Evolutionary conservation across 306 rosid genomes (phyloP), one percentile per base, ranked within the genome.

Genomic region (Cucumis cinereus): DNA sequence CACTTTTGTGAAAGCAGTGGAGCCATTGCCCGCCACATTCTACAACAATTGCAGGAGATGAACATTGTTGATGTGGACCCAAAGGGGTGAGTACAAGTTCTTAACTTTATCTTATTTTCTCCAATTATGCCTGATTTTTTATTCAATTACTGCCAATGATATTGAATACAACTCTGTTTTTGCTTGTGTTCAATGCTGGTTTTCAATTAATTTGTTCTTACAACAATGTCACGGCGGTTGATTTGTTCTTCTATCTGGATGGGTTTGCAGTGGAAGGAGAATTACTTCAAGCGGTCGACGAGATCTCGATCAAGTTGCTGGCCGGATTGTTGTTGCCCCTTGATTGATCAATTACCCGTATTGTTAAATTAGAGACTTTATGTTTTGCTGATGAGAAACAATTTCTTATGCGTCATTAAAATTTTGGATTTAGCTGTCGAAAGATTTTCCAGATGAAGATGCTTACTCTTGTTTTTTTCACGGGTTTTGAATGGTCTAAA

Each of bases 1-100:
- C 97, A 91, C 78, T 89, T 91, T 77, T 87, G 94, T 67, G 81
- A 87, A 77, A 89, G 94, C 86, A 91, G 92, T 3, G 97, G 94
- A 4, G 76, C 89, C 41, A 71, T 91, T 55, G 90, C 94, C 61
- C 83, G 96, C 16, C 84, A 91, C 87, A 81, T 91, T 35, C 84
- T 91, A 45, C 89, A 87, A 57, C 96, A 91, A 14, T 76, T 89
- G 89, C 81, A 89, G 62, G 61, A 26, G 30, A 66, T 85, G 87
- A 82, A 60, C 80, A 91, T 91, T 54, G 10, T 91, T 61, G 92
- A 91, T 5, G 8, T 87, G 23, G 91, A 90, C 5, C 24, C 88
- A 3, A 87, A 89, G 58, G 96, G 91, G 96, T 88, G 79, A 80
- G 85, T 57, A 6, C 54, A 23, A 23, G 6, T 57, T 41, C 15